Conservation (phyloP, 2,329 filamentous ascomycete genomes). For the Trichoderma atroviride region DNA sequence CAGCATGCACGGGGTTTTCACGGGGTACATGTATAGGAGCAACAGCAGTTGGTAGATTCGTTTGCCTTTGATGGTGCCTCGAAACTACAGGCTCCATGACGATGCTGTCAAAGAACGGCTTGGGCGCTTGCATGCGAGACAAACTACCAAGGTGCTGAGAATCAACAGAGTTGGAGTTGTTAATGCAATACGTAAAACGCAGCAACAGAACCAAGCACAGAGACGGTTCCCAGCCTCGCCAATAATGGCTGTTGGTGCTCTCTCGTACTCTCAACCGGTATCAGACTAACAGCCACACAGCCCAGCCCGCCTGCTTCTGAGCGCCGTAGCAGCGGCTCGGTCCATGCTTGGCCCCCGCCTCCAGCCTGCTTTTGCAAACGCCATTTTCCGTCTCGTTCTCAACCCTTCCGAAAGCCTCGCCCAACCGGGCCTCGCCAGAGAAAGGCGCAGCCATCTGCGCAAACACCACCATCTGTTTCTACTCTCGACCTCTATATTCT, state of each 20-base stretch:
- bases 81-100: not conserved
- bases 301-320: not conserved
- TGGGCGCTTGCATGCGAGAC: not conserved
- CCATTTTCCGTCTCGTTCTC: not conserved
- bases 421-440: constrained; percentile 7
- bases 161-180: not conserved
- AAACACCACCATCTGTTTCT: not conserved
- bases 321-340: constrained; percentile 25
- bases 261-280: not conserved
- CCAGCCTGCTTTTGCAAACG: not conserved
- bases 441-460: constrained; percentile 18
- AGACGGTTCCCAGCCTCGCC: not conserved
- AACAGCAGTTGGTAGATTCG: not conserved
- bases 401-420: not conserved
- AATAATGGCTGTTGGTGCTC: not conserved
- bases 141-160: not conserved
- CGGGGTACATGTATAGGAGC: not conserved
- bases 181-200: not conserved
- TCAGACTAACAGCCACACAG: not conserved
- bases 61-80: not conserved
- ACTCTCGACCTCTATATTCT: not conserved
- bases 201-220: not conserved
- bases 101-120: not conserved
- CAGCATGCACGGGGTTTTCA: not conserved
- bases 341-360: constrained; percentile 15